Evolutionary conservation across 1,284 basidiomycete species (phyloP).

Genomic region (Puccinia novopanici): DNA sequence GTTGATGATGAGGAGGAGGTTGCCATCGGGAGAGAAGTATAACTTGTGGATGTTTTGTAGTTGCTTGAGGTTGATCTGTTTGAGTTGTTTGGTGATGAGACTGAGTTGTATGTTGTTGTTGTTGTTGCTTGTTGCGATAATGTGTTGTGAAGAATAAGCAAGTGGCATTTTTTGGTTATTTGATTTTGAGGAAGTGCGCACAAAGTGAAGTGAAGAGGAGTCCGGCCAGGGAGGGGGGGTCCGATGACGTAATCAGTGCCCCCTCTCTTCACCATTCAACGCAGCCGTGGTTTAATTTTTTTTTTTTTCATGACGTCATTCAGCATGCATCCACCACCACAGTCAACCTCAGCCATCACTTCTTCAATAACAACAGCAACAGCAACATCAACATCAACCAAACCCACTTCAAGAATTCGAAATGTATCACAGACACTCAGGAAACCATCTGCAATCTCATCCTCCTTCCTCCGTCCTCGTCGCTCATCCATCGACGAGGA

Average conservation of each 20-base stretch:
- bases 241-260: not conserved
- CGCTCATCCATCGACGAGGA: conserved; percentile 29
- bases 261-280: not conserved
- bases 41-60: not conserved
- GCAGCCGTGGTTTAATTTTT: no score
- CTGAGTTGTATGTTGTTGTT: not conserved
- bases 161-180: not conserved
- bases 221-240: not conserved
- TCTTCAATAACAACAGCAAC: not conserved
- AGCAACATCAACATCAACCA: not conserved
- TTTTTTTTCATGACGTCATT: not conserved
- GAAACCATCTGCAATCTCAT: not conserved
- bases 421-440: not conserved
- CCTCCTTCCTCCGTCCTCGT: not conserved
- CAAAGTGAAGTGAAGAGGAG: not conserved
- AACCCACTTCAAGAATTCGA: not conserved
- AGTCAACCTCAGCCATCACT: not conserved
- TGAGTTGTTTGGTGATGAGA: not conserved
- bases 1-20: conserved; percentile 1
- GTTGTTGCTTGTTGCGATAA: not conserved
- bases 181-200: not conserved
- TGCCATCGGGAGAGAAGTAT: conserved; percentile 27
- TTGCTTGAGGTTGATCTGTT: not conserved
- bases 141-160: conserved; percentile 31
- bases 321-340: not conserved